Percentiles rank a stretch among this genome's conserved stretches.
Conservation (phyloP, 2,329 filamentous ascomycete genomes). For the Xylaria sp. region DNA sequence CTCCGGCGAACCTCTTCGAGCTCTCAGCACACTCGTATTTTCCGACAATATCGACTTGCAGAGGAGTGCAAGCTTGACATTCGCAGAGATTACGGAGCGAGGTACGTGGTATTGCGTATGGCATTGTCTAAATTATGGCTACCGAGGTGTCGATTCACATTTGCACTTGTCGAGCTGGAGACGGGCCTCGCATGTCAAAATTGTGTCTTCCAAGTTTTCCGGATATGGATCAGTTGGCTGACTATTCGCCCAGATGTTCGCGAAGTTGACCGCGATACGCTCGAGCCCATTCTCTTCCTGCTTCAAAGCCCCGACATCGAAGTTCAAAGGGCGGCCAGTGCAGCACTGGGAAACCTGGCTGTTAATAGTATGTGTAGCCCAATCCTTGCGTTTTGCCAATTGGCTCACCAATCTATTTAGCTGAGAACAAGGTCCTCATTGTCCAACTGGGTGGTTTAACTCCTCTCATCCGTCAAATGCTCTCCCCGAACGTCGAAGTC, state of each 20-base stretch:
- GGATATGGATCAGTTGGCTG: constrained; percentile 4
- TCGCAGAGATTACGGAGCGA: constrained; percentile 98
- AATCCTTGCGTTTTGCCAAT: not conserved
- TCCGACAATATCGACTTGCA: constrained; percentile 99
- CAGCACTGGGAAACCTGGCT: constrained; percentile 91
- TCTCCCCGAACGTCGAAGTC: constrained; percentile 95
- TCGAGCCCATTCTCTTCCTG: constrained; percentile 93
- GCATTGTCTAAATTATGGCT: not conserved
- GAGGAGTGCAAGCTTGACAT: constrained; percentile 94
- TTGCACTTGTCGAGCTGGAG: not conserved
- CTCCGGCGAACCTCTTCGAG: constrained; percentile 88
- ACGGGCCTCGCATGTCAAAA: not conserved
- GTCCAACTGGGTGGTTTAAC: constrained; percentile 88
- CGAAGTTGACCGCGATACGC: constrained; percentile 91
- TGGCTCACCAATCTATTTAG: constrained; percentile 49
- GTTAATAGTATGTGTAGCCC: constrained; percentile 83
- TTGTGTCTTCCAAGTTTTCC: not conserved
- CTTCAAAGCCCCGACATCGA: constrained; percentile 95
- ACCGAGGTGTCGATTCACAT: not conserved
- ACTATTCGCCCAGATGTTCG: constrained; percentile 75
- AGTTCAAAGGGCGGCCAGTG: constrained; percentile 94
- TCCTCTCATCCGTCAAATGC: constrained; percentile 96
- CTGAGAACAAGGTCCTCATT: constrained; percentile 97
- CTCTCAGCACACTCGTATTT: constrained; percentile 93
- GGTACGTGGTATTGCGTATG: constrained; percentile 62